Evolutionary conservation across 83 land plant genomes (phyloP).

Genomic region (Picea abies): DNA sequence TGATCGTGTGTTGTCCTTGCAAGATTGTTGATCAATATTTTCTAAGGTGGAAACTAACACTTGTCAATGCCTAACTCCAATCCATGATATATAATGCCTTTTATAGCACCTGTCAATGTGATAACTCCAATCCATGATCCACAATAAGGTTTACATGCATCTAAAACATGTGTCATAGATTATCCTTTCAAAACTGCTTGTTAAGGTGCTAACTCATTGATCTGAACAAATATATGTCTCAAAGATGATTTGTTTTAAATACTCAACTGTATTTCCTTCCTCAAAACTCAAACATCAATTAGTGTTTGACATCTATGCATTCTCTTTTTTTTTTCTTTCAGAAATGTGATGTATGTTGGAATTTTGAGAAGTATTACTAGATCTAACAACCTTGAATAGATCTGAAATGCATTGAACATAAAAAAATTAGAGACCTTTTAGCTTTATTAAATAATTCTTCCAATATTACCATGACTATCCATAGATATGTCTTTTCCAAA

Average conservation of each 20-base stretch:
- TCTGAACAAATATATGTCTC: no score
- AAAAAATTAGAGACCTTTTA: background rate
- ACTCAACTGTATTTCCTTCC: background rate
- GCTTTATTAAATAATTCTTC: constrained; percentile 23
- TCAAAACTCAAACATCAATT: constrained; percentile 28
- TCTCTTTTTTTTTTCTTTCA: background rate
- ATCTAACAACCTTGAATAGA: background rate
- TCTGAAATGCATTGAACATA: constrained; percentile 7
- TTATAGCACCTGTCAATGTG: constrained; percentile 34
- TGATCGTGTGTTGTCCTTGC: constrained; percentile 5
- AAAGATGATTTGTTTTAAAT: no score
- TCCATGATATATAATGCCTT: constrained; percentile 39
- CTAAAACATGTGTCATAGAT: background rate
- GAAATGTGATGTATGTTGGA: background rate
- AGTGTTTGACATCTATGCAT: constrained; percentile 20
- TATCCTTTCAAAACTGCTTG: background rate
- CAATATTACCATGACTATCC: constrained; percentile 29
- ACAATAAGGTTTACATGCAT: background rate
- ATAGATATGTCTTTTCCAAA: no score
- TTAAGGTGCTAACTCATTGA: background rate
- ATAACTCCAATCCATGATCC: constrained; percentile 31
- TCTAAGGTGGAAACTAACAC: constrained; percentile 43
- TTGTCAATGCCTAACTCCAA: no score
- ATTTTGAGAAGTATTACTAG: background rate
- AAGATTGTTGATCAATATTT: background rate